Conservation (phyloP, 2,329 filamentous ascomycete genomes). For the Scedosporium apiospermum region DNA sequence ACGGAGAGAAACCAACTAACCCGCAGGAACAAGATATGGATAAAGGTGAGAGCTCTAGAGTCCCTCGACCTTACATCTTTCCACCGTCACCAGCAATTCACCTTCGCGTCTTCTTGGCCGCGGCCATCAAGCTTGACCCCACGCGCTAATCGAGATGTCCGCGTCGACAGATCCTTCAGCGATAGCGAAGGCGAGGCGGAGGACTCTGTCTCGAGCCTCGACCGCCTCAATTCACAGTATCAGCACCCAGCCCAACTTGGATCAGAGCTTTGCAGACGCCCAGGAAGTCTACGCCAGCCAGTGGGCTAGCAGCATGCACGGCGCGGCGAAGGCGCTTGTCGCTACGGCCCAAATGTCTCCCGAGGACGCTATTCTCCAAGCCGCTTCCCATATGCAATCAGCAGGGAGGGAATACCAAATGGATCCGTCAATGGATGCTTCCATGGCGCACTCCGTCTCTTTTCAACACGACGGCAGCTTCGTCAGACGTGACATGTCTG, state of each 20-base stretch:
- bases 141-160: background rate
- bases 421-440: conserved; percentile 33
- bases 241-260: conserved; percentile 40
- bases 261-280: conserved; percentile 35
- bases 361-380: conserved; percentile 51
- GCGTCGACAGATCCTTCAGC: conserved; percentile 8
- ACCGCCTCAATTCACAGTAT: conserved; percentile 48
- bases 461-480: conserved; percentile 9
- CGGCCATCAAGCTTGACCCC: background rate
- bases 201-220: conserved; percentile 44
- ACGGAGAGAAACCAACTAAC: conserved; percentile 5
- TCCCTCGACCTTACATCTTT: background rate
- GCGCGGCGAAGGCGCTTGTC: conserved; percentile 32
- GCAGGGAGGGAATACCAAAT: conserved; percentile 41
- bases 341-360: conserved; percentile 38
- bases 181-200: conserved; percentile 33
- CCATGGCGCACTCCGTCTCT: conserved; percentile 19
- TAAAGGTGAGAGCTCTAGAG: background rate
- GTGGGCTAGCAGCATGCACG: conserved; percentile 38
- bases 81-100: background rate
- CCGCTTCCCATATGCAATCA: conserved; percentile 44
- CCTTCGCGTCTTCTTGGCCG: background rate
- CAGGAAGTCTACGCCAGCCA: conserved; percentile 36
- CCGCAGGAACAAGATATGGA: conserved; percentile 4
- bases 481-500: conserved; percentile 2